These are phyloP conservation scores for Cladosporium sp. DNA, from an alignment of 2,329 filamentous ascomycete species.

Conservation along the genomic window DNA sequence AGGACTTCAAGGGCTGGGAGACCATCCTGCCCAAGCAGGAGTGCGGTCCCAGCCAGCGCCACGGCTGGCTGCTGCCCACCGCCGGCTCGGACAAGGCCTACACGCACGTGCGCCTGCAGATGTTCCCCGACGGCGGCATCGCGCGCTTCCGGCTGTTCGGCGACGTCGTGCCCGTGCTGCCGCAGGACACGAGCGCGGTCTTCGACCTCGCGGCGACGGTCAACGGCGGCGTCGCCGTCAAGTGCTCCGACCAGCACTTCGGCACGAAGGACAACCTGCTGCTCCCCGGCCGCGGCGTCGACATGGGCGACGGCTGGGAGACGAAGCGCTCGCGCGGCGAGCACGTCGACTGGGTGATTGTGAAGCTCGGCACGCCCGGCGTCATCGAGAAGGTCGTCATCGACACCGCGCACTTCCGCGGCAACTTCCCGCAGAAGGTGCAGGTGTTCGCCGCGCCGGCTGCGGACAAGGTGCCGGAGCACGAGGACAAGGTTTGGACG, in stretches of 20 bases:
- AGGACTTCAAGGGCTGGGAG: slow-evolving; percentile 53
- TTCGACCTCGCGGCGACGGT: slow-evolving; percentile 73
- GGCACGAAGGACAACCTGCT: slow-evolving; percentile 74
- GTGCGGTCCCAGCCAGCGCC: slow-evolving; percentile 67
- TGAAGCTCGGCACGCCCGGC: slow-evolving; percentile 63
- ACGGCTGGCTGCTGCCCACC: slow-evolving; percentile 63
- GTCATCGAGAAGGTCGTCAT: slow-evolving; percentile 62
- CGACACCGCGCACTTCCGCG: slow-evolving; percentile 76
- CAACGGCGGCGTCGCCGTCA: slow-evolving; percentile 69
- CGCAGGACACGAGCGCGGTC: slow-evolving; percentile 56
- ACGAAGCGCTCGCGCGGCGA: slow-evolving; percentile 67
- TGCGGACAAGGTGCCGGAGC: slow-evolving; percentile 50
- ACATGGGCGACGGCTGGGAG: slow-evolving; percentile 89
- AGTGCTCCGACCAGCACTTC: slow-evolving; percentile 79
- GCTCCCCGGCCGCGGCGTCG: slow-evolving; percentile 69
- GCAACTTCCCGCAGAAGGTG: slow-evolving; percentile 75
- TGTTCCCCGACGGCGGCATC: slow-evolving; percentile 83
- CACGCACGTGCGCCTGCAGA: slow-evolving; percentile 73
- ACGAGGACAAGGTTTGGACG: slow-evolving; percentile 56
- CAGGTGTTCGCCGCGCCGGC: slow-evolving; percentile 55
- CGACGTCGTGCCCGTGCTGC: slow-evolving; percentile 69
- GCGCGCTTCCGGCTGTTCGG: slow-evolving; percentile 74
- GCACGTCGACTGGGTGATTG: slow-evolving; percentile 76
- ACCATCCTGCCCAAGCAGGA: slow-evolving; percentile 63
- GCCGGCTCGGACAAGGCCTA: slow-evolving; percentile 58